These are phyloP conservation scores for Yarrowia hollandica DNA, from an alignment of 805 yeast genomes.

Conservation along the genomic window DNA sequence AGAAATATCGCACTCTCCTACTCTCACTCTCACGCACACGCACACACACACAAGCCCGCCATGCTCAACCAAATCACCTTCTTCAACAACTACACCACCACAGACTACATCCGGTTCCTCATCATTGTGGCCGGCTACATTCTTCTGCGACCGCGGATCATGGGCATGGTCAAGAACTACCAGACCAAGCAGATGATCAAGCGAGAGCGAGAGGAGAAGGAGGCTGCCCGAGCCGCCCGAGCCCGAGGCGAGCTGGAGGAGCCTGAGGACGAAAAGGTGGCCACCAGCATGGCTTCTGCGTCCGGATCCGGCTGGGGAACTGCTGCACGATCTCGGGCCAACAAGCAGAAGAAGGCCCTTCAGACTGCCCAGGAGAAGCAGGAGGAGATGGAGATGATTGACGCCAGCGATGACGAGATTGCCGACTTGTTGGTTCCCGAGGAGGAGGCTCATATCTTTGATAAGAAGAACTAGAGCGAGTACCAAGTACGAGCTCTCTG, in stretches of 20 bases:
- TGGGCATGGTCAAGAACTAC: constrained; percentile 23
- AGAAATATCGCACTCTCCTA: constrained; percentile 6
- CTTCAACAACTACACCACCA: constrained; percentile 21
- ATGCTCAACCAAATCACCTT: constrained; percentile 27
- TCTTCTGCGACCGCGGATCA: constrained; percentile 27
- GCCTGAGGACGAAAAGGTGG: constrained; percentile 45
- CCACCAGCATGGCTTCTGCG: constrained; percentile 71
- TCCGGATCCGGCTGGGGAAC: constrained; percentile 28
- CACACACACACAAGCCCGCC: background rate
- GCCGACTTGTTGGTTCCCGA: constrained; percentile 17
- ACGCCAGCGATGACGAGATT: constrained; percentile 26
- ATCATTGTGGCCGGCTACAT: constrained; percentile 27
- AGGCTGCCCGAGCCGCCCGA: background rate
- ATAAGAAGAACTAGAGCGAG: background rate
- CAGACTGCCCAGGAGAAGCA: background rate
- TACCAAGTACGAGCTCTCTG: background rate
- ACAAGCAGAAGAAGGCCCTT: constrained; percentile 15
- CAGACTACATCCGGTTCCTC: constrained; percentile 29
- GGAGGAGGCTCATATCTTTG: constrained; percentile 15
- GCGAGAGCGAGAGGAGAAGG: constrained; percentile 18
- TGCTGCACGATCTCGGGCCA: constrained; percentile 21
- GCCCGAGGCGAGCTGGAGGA: constrained; percentile 8
- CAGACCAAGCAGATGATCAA: constrained; percentile 29
- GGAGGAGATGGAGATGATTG: constrained; percentile 6
- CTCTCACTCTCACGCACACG: too few species aligned